Evolutionary conservation across 768 basidiomycete species (phyloP), one percentile per base, ranked within the genome.

Genomic region (Hygrophorus pudorinus): DNA sequence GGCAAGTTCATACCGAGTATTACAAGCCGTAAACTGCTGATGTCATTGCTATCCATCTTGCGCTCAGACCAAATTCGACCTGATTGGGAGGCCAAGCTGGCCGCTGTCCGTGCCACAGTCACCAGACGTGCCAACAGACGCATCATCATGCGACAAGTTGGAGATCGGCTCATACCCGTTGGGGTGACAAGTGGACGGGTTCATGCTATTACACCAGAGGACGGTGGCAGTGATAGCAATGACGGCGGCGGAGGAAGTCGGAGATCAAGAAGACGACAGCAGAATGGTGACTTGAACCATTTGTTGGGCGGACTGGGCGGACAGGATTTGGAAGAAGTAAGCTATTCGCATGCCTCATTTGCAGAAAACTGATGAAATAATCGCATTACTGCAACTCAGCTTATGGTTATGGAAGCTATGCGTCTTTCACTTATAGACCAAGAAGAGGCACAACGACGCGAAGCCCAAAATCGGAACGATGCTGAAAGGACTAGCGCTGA

Each of bases 391-490:
- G 12, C 3, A 45, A 16, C 51, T 32, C 50, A 99, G 90, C 65
- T 99, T 35, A 97, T 98, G 94, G 70, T 99, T 44, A 93, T 93
- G 88, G 96, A 98, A 65, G 96, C 96, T 4, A 98, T 99, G 92
- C 79, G 94, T 44, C 67, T 96, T 46, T 96, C 91, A 20, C 69
- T 97, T 51, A 59, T 96, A 38, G 94, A 98, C 46, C 92, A 98
- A 56, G 93, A 97, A 63, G 91, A 91, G 55, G 86, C 91, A 44
- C 89, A 91, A 58, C 74, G 79, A 54, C 80, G 77, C 56, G 78
- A 86, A 56, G 74, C 72, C 3, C 38, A 42, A 36, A 38, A 44
- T 33, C 45, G 82, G 79, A 54, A 78, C 84, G 62, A 68, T 67
- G 40, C 69, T 68, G 35, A 65, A 61, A 24, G 62, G 59, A 34